Percentiles rank a stretch among this genome's conserved stretches.
Evolutionary conservation across 2,329 filamentous ascomycete genomes (phyloP).

Genomic region (Pseudocercospora vitis): DNA sequence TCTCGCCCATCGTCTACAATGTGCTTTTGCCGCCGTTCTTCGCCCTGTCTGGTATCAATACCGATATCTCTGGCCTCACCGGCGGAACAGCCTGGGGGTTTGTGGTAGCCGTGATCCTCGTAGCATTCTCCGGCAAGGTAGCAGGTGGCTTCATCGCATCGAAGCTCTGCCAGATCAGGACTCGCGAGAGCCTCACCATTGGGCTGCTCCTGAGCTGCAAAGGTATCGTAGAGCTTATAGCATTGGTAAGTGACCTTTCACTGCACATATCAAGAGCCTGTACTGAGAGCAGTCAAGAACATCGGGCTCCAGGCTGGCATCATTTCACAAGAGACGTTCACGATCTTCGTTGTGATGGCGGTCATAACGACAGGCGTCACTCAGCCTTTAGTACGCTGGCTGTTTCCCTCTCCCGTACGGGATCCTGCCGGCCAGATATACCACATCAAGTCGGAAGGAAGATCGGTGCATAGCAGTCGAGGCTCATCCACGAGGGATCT

Average conservation of each 20-base stretch:
- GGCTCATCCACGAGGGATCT: background rate
- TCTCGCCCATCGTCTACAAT: slow-evolving; percentile 47
- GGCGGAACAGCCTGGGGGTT: slow-evolving; percentile 82
- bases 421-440: background rate
- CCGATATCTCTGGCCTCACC: slow-evolving; percentile 76
- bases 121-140: slow-evolving; percentile 82
- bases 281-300: too few species aligned
- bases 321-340: slow-evolving; percentile 8
- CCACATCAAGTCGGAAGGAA: background rate
- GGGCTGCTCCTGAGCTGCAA: slow-evolving; percentile 93
- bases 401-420: background rate
- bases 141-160: slow-evolving; percentile 76
- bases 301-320: slow-evolving; percentile 10
- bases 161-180: slow-evolving; percentile 69
- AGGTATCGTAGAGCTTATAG: slow-evolving; percentile 86
- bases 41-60: slow-evolving; percentile 81
- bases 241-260: slow-evolving; percentile 56
- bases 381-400: slow-evolving; percentile 2
- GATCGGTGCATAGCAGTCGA: background rate
- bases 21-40: slow-evolving; percentile 88
- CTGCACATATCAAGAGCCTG: too few species aligned
- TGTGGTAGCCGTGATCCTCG: slow-evolving; percentile 72
- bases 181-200: slow-evolving; percentile 83
- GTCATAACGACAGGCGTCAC: slow-evolving; percentile 1
- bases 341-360: slow-evolving; percentile 6